phyloP scores from a whole-genome alignment of 2,329 filamentous ascomycete genomes.

The Aurifilum marmelostoma region DNA sequence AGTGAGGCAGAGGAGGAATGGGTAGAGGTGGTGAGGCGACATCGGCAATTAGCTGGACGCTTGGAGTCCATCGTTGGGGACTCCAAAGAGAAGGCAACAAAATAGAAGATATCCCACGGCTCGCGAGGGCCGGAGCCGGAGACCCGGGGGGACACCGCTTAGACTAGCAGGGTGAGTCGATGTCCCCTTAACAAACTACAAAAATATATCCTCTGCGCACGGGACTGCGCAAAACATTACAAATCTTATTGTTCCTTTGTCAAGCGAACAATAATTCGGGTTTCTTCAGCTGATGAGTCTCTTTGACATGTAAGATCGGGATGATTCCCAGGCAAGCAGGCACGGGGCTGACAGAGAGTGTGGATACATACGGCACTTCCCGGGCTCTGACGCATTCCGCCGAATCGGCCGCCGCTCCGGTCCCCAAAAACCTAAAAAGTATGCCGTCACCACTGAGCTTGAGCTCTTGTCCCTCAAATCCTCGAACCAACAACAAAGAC shows the following conservation, averaged over 20 bases:
- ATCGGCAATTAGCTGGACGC: constrained; percentile 80
- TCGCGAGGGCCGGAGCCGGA: neutral
- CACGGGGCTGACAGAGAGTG: neutral
- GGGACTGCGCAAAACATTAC: neutral
- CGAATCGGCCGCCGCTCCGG: constrained; percentile 12
- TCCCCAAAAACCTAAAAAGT: constrained; percentile 9
- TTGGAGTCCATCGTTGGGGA: constrained; percentile 70
- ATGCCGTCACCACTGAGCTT: constrained; percentile 12
- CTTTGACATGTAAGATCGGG: constrained; percentile 3
- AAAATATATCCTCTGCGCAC: too few relatives aligned
- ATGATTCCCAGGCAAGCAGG: neutral
- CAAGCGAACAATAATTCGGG: neutral
- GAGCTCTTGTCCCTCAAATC: neutral
- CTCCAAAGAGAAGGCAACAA: constrained; percentile 41
- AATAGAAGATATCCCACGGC: constrained; percentile 5
- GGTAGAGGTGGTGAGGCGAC: constrained; percentile 87
- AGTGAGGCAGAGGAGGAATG: constrained; percentile 67
- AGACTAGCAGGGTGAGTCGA: constrained; percentile 1
- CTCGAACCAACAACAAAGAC: neutral
- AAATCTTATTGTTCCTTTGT: neutral
- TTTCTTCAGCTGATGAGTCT: neutral
- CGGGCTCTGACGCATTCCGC: constrained; percentile 9
- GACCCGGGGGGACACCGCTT: neutral
- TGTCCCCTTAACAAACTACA: neutral
- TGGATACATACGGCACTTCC: neutral